A percentile compares a stretch with the other conserved stretches of the same genome.
phyloP scores from a whole-genome alignment of 352 stramenopile genomes.

The Phytophthora sp. region DNA sequence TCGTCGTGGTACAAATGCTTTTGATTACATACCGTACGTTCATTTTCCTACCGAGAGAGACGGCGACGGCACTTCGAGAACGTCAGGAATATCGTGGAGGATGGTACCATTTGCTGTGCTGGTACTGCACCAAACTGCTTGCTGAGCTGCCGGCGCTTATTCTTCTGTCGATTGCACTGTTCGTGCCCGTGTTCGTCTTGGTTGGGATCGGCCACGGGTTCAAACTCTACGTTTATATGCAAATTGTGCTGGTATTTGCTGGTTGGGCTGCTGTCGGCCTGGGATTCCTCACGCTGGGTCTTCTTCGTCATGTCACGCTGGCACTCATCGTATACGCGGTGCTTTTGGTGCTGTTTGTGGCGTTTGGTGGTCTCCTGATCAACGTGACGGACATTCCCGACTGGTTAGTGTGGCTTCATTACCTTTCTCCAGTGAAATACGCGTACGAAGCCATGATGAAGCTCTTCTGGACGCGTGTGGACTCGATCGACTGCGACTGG shows the following conservation, averaged over 20 bases:
- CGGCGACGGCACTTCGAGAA: constrained; percentile 50
- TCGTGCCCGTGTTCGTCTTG: constrained; percentile 50
- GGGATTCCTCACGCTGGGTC: constrained; percentile 42
- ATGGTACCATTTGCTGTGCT: constrained; percentile 51
- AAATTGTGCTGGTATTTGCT: constrained; percentile 51
- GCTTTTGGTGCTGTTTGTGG: constrained; percentile 44
- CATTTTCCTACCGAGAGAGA: constrained; percentile 45
- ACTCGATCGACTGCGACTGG: constrained; percentile 40
- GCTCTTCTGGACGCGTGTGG: constrained; percentile 53
- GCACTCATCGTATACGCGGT: constrained; percentile 42
- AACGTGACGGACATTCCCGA: constrained; percentile 51
- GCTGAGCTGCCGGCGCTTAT: constrained; percentile 47
- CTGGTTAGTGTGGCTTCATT: constrained; percentile 66
- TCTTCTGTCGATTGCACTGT: constrained; percentile 46
- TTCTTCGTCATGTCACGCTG: constrained; percentile 37
- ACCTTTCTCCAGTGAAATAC: constrained; percentile 66
- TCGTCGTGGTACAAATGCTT: constrained; percentile 57
- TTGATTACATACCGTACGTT: constrained; percentile 47
- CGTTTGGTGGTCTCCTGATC: constrained; percentile 52
- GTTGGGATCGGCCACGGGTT: constrained; percentile 50
- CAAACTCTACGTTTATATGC: constrained; percentile 52
- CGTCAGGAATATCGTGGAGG: constrained; percentile 45
- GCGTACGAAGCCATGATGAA: constrained; percentile 56
- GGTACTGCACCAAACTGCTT: constrained; percentile 54
- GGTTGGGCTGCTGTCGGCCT: constrained; percentile 40